These are phyloP conservation scores for Echinosophora koreensis DNA, from an alignment of 306 rosid genomes.

Conservation along the genomic window DNA sequence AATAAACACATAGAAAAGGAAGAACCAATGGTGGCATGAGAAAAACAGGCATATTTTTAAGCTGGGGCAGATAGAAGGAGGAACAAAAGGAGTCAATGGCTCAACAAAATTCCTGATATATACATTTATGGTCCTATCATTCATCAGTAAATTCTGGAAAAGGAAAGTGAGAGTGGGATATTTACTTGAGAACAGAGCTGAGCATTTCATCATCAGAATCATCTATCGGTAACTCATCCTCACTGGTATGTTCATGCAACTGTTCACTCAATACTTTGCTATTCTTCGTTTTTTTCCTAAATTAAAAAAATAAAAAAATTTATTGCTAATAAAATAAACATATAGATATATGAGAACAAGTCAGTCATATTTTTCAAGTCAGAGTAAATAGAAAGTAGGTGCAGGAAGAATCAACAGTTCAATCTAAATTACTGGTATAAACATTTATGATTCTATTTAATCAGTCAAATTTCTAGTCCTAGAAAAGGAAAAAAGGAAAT, in stretches of 20 bases:
- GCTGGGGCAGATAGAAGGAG: conserved; percentile 14
- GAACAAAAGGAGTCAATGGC: conserved; percentile 14
- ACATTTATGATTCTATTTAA: background rate
- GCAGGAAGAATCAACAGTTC: background rate
- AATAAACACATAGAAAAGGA: conserved; percentile 15
- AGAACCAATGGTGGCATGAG: background rate
- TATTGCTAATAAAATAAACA: conserved; percentile 3
- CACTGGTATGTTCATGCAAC: conserved; percentile 39
- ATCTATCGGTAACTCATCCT: conserved; percentile 43
- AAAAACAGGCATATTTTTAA: background rate
- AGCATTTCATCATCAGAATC: conserved; percentile 60
- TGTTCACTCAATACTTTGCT: conserved; percentile 38
- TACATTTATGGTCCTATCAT: conserved; percentile 23
- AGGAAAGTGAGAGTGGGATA: conserved; percentile 38
- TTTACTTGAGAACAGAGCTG: conserved; percentile 63
- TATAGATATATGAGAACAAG: conserved; percentile 8
- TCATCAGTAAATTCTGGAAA: conserved; percentile 22
- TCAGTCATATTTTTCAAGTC: conserved; percentile 27
- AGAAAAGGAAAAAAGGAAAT: conserved; percentile 32
- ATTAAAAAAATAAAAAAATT: conserved; percentile 41
- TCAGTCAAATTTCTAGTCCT: background rate
- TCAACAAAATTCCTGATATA: conserved; percentile 19
- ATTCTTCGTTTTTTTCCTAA: conserved; percentile 56
- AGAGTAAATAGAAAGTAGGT: background rate
- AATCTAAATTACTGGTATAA: background rate